Evolutionary conservation across 805 yeast species (phyloP), one percentile per base, ranked within the genome.

Genomic region (Candida silvatica): DNA sequence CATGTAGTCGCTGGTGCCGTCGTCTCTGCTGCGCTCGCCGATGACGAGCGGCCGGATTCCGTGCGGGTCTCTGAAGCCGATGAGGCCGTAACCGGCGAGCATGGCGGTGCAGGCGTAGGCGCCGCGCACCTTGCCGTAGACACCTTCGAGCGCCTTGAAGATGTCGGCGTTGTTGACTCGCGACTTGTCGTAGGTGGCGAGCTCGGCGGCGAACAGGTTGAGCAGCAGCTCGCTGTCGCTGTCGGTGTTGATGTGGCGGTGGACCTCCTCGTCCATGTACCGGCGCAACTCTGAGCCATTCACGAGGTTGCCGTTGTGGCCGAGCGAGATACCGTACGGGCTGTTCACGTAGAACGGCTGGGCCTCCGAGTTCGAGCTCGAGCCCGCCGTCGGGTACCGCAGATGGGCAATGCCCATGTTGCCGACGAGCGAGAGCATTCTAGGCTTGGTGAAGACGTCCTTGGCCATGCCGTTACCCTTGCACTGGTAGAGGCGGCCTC

Each of bases 401-500:
- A 92, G 62, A 56, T 92, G 98, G 22, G 88, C 90, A 46, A 92
- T 75, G 42, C 98, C 98, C 90, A 90, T 84, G 52, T 83, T 82
- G 15, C 98, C 98, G 32, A 80, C 80, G 31, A 92, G 68, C 29
- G 84, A 84, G 34, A 62, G 51, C 72, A 90, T 74, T 53, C 97
- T 74, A 30, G 64, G 61, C 56, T 77, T 83, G 31, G 95, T 86
- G 74, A 92, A 92, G 24, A 92, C 98, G 54, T 92, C 98, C 51
- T 94, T 74, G 39, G 95, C 97, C 95, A 92, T 85, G 46, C 98
- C 98, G 59, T 87, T 90, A 50, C 98, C 98, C 64, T 92, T 92
- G 61, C 98, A 92, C 64, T 90, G 97, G 64, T 85, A 88, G 39
- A 92, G 72, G 40, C 98, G 72, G 44, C 97, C 98, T 42, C 90